Evolutionary conservation across 495 filamentous ascomycete species (phyloP).

Genomic region (Neurospora intermedia): DNA sequence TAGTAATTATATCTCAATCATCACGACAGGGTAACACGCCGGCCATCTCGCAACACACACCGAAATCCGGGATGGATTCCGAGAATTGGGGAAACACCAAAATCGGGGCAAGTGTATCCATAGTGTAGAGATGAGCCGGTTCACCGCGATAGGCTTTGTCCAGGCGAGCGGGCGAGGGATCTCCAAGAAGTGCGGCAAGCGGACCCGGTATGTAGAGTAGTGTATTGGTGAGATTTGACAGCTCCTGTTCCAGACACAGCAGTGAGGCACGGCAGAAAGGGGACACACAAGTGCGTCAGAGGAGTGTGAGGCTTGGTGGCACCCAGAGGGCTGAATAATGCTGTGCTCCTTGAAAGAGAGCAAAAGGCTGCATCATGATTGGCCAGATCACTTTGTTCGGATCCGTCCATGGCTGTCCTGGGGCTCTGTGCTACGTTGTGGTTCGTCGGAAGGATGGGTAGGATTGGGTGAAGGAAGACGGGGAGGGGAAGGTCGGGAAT

Average conservation of each 20-base stretch:
- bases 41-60: background rate
- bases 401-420: background rate
- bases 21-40: background rate
- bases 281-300: background rate
- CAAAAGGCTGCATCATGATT: background rate
- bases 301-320: background rate
- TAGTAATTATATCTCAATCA: background rate
- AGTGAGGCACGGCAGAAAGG: background rate
- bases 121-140: background rate
- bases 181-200: background rate
- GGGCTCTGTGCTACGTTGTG: background rate
- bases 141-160: background rate
- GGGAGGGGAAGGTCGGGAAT: constrained; percentile 21
- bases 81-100: constrained; percentile 4
- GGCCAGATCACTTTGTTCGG: background rate
- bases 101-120: background rate
- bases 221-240: background rate
- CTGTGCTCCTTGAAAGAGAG: background rate
- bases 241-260: background rate
- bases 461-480: background rate
- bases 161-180: background rate
- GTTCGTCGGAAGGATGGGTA: background rate
- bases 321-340: background rate
- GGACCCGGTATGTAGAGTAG: background rate
- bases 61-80: constrained; percentile 16